These are phyloP conservation scores for Mayamaea pseudoterrestris DNA, from an alignment of 108 stramenopile genomes.

Conservation along the genomic window DNA sequence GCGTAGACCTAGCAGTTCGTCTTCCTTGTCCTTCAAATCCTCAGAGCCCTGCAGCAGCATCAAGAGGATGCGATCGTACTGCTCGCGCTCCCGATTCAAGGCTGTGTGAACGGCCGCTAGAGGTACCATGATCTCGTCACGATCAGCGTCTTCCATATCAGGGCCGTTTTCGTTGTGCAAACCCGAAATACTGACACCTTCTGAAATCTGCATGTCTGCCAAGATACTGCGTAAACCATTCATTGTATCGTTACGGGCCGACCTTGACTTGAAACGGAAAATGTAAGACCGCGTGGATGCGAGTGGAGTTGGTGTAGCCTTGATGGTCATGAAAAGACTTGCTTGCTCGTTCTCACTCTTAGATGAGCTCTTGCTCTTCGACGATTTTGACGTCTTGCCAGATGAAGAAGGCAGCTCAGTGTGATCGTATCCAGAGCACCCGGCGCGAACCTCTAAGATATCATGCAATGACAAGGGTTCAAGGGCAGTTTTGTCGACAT, in stretches of 20 bases:
- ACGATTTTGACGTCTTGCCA: conserved; percentile 25
- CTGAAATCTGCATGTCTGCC: conserved; percentile 78
- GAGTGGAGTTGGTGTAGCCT: conserved; percentile 70
- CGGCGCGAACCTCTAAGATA: conserved; percentile 77
- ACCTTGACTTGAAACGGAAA: conserved; percentile 70
- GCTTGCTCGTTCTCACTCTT: conserved; percentile 70
- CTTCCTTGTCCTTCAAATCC: conserved; percentile 85
- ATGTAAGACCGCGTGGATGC: conserved; percentile 69
- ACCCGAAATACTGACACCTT: conserved; percentile 74
- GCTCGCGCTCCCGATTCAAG: conserved; percentile 72
- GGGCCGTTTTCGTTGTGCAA: conserved; percentile 23
- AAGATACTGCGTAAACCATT: conserved; percentile 63
- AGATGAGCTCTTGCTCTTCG: conserved; percentile 41
- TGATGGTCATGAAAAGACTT: conserved; percentile 76
- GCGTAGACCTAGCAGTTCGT: conserved; percentile 58
- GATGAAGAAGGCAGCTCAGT: conserved; percentile 55
- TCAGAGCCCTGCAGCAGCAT: conserved; percentile 69
- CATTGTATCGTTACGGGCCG: conserved; percentile 68
- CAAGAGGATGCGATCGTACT: conserved; percentile 76
- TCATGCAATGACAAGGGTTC: conserved; percentile 80
- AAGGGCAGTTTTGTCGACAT: conserved; percentile 57
- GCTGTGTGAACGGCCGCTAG: conserved; percentile 71
- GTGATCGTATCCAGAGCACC: conserved; percentile 76
- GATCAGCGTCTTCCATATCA: conserved; percentile 24
- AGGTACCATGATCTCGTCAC: conserved; percentile 68